These are phyloP conservation scores for Limtongia smithiae DNA, from an alignment of 805 yeast genomes.

Conservation along the genomic window DNA sequence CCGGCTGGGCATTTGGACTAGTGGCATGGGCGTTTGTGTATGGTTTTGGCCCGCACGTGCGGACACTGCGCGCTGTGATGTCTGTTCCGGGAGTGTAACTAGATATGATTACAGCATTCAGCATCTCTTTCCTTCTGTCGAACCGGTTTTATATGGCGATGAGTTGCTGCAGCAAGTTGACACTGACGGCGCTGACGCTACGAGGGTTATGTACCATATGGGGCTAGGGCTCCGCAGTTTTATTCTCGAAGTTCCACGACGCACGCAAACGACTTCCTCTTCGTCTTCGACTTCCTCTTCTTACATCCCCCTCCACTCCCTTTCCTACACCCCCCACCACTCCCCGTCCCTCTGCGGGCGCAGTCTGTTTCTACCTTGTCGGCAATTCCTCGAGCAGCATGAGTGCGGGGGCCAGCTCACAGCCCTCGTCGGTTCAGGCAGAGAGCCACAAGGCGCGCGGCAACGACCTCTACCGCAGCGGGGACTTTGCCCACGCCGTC, in stretches of 20 bases:
- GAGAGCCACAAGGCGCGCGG: conserved; percentile 37
- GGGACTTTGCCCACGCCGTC: conserved; percentile 40
- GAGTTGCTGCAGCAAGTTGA: too few relatives aligned
- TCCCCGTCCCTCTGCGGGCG: too few relatives aligned
- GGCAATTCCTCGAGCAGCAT: not conserved
- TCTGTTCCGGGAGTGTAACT: conserved; percentile 22
- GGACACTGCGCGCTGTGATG: conserved; percentile 5
- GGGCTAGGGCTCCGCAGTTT: not conserved
- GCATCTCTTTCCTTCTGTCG: conserved; percentile 6
- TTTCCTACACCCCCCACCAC: not conserved
- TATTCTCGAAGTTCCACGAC: not conserved
- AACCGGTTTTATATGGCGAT: too few relatives aligned
- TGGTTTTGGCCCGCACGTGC: conserved; percentile 10
- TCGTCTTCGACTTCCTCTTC: not conserved
- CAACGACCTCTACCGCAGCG: conserved; percentile 39
- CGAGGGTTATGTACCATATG: not conserved
- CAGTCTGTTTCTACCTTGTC: not conserved
- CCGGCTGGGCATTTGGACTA: conserved; percentile 27
- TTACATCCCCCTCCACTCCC: not conserved
- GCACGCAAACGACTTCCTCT: not conserved
- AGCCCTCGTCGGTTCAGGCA: conserved; percentile 5
- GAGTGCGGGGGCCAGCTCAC: not conserved
- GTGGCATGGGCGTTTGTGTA: conserved; percentile 25
- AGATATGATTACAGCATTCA: not conserved
- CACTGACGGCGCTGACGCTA: too few relatives aligned